Evolutionary conservation across 2,329 filamentous ascomycete species (phyloP).

Genomic region (Xylariomycetidae sp.): DNA sequence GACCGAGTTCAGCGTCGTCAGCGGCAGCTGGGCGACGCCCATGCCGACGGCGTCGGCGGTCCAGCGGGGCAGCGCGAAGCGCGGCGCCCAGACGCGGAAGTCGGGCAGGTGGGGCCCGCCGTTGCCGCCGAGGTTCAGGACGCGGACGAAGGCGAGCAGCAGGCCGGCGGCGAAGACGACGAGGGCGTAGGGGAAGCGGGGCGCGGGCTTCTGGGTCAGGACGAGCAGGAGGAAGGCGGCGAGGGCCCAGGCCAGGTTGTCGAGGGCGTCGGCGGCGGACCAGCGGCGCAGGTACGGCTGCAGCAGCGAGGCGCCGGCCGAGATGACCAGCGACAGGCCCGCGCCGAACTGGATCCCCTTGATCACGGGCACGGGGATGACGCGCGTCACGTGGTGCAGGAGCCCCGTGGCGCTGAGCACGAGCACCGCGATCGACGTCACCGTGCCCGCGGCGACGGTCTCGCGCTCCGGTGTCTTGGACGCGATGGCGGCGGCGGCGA

Average conservation of each 20-base stretch:
- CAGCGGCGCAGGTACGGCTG: conserved; percentile 57
- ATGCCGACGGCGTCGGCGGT: conserved; percentile 40
- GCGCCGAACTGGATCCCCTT: conserved; percentile 95
- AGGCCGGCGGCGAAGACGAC: conserved; percentile 66
- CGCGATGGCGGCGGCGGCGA: conserved; percentile 83
- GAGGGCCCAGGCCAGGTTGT: conserved; percentile 77
- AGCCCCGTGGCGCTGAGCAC: conserved; percentile 75
- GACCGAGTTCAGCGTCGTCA: conserved; percentile 90
- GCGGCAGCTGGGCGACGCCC: conserved; percentile 82
- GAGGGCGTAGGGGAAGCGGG: conserved; percentile 73
- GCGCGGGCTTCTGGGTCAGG: conserved; percentile 54
- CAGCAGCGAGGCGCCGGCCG: conserved; percentile 67
- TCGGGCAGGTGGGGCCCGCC: conserved; percentile 38
- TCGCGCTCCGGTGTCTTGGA: conserved; percentile 61
- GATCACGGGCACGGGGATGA: conserved; percentile 80
- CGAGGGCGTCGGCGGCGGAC: conserved; percentile 59
- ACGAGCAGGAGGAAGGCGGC: conserved; percentile 69
- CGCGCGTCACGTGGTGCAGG: conserved; percentile 66
- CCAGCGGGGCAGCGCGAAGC: conserved; percentile 40
- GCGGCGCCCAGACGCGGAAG: conserved; percentile 58
- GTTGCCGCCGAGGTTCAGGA: conserved; percentile 26
- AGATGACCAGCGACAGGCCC: conserved; percentile 75
- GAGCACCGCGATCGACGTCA: conserved; percentile 69
- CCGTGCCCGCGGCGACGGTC: conserved; percentile 78
- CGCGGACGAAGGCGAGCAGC: conserved; percentile 52